These are phyloP conservation scores for Urtica urens DNA, from an alignment of 306 rosid genomes.

Conservation along the genomic window DNA sequence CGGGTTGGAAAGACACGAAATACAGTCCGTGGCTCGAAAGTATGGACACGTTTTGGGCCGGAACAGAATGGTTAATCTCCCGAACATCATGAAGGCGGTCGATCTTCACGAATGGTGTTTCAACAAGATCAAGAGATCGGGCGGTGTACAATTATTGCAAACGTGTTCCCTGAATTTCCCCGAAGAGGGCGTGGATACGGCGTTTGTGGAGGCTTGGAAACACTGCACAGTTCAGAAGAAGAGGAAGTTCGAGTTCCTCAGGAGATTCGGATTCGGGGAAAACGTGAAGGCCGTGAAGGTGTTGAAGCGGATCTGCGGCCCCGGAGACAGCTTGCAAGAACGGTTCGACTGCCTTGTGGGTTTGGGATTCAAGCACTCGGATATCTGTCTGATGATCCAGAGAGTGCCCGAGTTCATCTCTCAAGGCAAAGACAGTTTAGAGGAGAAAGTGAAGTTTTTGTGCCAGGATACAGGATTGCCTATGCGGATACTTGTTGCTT, in stretches of 20 bases:
- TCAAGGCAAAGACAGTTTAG: conserved; percentile 34
- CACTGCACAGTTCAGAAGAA: conserved; percentile 29
- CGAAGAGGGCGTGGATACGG: conserved; percentile 27
- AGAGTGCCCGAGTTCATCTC: conserved; percentile 37
- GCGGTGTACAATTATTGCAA: conserved; percentile 26
- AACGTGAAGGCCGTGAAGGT: conserved; percentile 39
- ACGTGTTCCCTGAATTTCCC: conserved; percentile 24
- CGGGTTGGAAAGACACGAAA: conserved; percentile 24
- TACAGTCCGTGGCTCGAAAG: conserved; percentile 18
- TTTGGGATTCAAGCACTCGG: conserved; percentile 45
- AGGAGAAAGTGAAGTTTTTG: conserved; percentile 41
- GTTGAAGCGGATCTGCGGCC: conserved; percentile 40
- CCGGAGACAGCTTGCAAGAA: conserved; percentile 25
- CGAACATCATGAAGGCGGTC: conserved; percentile 58
- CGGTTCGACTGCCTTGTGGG: conserved; percentile 53
- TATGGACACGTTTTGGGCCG: conserved; percentile 48
- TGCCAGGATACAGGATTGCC: conserved; percentile 42
- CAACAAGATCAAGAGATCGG: conserved; percentile 38
- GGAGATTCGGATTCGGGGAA: conserved; percentile 64
- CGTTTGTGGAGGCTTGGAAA: conserved; percentile 30
- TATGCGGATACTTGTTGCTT: conserved; percentile 26
- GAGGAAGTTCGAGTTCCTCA: conserved; percentile 54
- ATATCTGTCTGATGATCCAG: conserved; percentile 38
- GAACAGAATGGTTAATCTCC: conserved; percentile 50
- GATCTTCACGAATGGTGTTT: conserved; percentile 60